These are phyloP conservation scores for Pseudisothecium myosuroides DNA, from an alignment of 225 moss, liverwort and hornwort species.

Conservation along the genomic window DNA sequence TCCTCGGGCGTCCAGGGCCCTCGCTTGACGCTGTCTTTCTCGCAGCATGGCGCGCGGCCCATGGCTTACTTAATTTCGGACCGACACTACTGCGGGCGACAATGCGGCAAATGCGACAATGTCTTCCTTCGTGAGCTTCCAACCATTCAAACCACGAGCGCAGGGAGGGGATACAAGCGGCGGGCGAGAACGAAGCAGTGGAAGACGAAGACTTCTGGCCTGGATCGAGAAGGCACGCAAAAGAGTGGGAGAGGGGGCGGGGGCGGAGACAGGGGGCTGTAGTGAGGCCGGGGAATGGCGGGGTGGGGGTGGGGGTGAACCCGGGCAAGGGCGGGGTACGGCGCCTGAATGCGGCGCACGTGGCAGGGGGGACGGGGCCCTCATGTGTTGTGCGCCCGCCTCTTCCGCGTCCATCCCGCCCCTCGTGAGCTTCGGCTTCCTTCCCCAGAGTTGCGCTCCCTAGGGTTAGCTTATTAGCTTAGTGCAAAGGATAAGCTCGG, in stretches of 20 bases:
- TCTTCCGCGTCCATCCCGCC: slow-evolving; percentile 34
- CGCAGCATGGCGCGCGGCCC: slow-evolving; percentile 69
- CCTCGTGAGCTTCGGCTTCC: slow-evolving; percentile 33
- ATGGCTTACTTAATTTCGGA: neutral
- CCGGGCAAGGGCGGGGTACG: neutral
- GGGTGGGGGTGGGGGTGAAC: neutral
- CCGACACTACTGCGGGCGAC: neutral
- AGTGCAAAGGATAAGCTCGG: neutral
- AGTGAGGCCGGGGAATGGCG: neutral
- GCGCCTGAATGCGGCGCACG: slow-evolving; percentile 31
- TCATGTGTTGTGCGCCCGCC: slow-evolving; percentile 57
- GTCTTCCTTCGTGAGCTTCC: neutral
- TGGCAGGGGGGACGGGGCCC: slow-evolving; percentile 26
- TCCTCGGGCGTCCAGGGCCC: slow-evolving; percentile 75
- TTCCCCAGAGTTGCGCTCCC: neutral
- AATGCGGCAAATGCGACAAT: neutral
- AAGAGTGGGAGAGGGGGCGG: neutral
- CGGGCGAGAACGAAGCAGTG: neutral
- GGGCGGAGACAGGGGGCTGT: neutral
- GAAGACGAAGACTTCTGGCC: neutral
- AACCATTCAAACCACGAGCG: neutral
- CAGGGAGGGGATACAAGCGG: neutral
- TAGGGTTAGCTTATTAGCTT: neutral
- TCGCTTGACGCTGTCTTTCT: slow-evolving; percentile 64
- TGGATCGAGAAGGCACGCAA: neutral